A percentile compares a stretch with the other conserved stretches of the same genome.
Conservation (phyloP, 2,329 filamentous ascomycete genomes). For the Elsinoe batatas region DNA sequence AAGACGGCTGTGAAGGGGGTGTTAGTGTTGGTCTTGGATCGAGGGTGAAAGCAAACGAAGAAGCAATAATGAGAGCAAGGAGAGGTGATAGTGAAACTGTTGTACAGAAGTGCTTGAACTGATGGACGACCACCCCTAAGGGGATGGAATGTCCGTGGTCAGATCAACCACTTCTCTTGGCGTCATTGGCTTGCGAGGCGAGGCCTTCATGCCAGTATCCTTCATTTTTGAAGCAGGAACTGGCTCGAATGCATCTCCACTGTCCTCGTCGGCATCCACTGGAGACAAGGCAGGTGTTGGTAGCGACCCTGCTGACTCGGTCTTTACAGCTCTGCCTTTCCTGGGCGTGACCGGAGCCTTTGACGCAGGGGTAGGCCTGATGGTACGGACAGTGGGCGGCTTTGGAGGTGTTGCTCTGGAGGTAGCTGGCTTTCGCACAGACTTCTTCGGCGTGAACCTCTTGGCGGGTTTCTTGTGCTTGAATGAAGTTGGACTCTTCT, state of each 20-base stretch:
- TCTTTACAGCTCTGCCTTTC: neutral
- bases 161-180: conserved; percentile 8
- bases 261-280: neutral
- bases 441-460: neutral
- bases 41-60: neutral
- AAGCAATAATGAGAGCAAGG: neutral
- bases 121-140: neutral
- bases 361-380: too few relatives aligned
- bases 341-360: neutral
- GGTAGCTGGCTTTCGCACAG: neutral
- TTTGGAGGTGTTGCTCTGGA: neutral
- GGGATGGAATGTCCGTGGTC: conserved; percentile 10
- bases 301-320: neutral
- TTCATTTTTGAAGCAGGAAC: conserved; percentile 21
- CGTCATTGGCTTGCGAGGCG: neutral
- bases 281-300: neutral
- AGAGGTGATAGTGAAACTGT: neutral
- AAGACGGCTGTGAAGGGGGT: conserved; percentile 15
- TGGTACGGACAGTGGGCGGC: too few relatives aligned
- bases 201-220: conserved; percentile 9
- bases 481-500: neutral
- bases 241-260: neutral
- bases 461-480: neutral
- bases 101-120: neutral
- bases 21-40: neutral